Base-by-base conservation (phyloP, 2,329 filamentous ascomycete species). In the Diaporthe humulicola region DNA sequence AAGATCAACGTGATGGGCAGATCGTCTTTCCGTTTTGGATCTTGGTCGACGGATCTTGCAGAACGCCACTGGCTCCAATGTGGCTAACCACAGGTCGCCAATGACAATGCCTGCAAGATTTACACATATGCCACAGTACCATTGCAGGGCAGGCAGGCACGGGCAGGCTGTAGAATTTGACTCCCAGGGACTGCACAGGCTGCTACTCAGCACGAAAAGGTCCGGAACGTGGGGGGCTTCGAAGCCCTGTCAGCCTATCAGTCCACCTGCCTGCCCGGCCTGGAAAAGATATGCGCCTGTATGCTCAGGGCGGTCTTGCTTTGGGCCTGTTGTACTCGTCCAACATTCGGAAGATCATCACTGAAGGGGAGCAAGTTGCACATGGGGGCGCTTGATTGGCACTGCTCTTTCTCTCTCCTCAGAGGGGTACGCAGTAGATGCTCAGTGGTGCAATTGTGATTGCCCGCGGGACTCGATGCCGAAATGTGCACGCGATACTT, bases 21-120 rank as follows among this genome's bases (percentile, higher is more conserved):
- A 75, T 73, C 73, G 73, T 58, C 73, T 52, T 75, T 60, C 73
- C 70, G 22, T 30, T 60, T 69, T 58, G 42, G 60, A 69, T 69
- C 48, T 61, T 58, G 57, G 48, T 58, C 25, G 36, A 42, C 45
- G 42, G 42, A 42, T 52, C 38, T 58, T 42, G 71, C 57, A 72
- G 73, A 19, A 42, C 70, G 57, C 57, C 70, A 72, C 70, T 64
- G 42, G 56, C 25, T 61, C 28, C 42, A 50, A 30, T 54, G 64
- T 54, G 64, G 64, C 48, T 54, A 40, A 69, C 10, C 30, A n/a
- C 64, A 52, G 28, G 22, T 54, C 48, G 48, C 48, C 48, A 54
- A 54, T 54, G n/a, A 54, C 42, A 38, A 38, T n/a, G 48, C 45
- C 48, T 25, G 33, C 48, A 67, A 14, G 19, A 48, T 25, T 58